phyloP scores from a whole-genome alignment of 2,329 filamentous ascomycete genomes.

The Thelonectria rubi region DNA sequence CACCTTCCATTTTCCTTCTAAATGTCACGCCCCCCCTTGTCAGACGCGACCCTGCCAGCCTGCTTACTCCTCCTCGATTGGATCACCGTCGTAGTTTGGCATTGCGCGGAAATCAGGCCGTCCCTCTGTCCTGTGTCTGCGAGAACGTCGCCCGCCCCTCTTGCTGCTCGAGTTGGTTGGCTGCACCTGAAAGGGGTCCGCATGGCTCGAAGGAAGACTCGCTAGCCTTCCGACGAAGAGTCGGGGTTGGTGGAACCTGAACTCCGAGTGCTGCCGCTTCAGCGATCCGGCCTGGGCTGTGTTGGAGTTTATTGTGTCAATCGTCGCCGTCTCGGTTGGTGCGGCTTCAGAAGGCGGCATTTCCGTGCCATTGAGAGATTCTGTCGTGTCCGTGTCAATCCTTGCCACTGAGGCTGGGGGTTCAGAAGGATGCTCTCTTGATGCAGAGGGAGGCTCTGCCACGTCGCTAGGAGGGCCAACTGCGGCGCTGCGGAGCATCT shows the following conservation, averaged over 20 bases:
- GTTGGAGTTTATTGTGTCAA: constrained; percentile 23
- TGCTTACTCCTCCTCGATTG: constrained; percentile 42
- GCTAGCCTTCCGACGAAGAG: constrained; percentile 47
- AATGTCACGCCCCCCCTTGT: constrained; percentile 18
- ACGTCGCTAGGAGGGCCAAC: constrained; percentile 26
- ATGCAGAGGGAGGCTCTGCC: constrained; percentile 32
- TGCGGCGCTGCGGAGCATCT: constrained; percentile 15
- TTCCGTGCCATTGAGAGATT: constrained; percentile 1
- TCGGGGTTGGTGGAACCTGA: constrained; percentile 44
- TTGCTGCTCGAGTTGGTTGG: constrained; percentile 11
- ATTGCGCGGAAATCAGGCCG: constrained; percentile 47
- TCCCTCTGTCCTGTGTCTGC: constrained; percentile 34
- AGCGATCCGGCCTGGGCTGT: constrained; percentile 30
- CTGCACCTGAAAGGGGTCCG: constrained; percentile 8
- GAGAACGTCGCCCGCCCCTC: constrained; percentile 28
- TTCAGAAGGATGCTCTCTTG: constrained; percentile 17
- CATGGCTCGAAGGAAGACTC: constrained; percentile 13
- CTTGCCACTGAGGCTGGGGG: neutral
- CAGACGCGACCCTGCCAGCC: constrained; percentile 4
- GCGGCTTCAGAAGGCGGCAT: constrained; percentile 16
- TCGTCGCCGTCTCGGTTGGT: constrained; percentile 16
- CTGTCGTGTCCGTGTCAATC: constrained; percentile 4
- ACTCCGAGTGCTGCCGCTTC: constrained; percentile 31
- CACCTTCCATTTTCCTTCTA: constrained; percentile 12
- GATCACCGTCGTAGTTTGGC: constrained; percentile 46